Base-by-base conservation (phyloP, 495 filamentous ascomycete genomes). In the Penicillium dipodomyicola region DNA sequence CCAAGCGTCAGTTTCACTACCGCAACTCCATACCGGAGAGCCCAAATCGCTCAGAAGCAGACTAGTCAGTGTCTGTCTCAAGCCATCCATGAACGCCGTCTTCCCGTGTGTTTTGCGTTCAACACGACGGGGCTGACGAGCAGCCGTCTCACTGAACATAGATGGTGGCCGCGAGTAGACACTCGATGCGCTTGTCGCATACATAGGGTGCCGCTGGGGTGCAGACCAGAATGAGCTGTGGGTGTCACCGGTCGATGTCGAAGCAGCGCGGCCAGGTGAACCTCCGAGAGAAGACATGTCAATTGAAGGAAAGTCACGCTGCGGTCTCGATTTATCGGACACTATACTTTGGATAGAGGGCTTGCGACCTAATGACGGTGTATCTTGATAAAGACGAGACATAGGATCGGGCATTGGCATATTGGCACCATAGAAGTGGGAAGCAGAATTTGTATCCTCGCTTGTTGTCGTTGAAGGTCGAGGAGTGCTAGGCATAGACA, bases 1-100 rank as follows among this genome's bases (percentile, higher is more conserved):
- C 90, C 93, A 97, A 23, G 79, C 83, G 62, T 97, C 94, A 15
- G 93, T 98, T 74, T 98, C 94, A 59, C 90, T 93, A 14, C 94
- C 79, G 57, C 86, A 84, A 32, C 86, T 83, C 73, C 92, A 96
- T 14, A 96, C 87, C 9, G 88, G 82, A 43, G 86, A 89, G 9
- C 91, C 90, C 15, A 98, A 78, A 71, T 98, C 94, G 57, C 92
- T 97, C 32, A 97, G 74, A 9, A 98, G 78, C 29, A 98, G 75
- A 60, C 91, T 91, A 14, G 87, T 91, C 51, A 97, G 72, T 1
- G 84, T 88, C 65, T 91, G 89, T 64, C 86, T 86, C 32, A 96
- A 75, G 15, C 90, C 87, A 2, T 82, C 75, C 39, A 96, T 77
- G 74, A 96, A 96, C 22, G 81, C 72, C 5, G 72, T 66, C 67